Conservation (phyloP, 2,329 filamentous ascomycete genomes). For the Ceratocystis smalleyi region DNA sequence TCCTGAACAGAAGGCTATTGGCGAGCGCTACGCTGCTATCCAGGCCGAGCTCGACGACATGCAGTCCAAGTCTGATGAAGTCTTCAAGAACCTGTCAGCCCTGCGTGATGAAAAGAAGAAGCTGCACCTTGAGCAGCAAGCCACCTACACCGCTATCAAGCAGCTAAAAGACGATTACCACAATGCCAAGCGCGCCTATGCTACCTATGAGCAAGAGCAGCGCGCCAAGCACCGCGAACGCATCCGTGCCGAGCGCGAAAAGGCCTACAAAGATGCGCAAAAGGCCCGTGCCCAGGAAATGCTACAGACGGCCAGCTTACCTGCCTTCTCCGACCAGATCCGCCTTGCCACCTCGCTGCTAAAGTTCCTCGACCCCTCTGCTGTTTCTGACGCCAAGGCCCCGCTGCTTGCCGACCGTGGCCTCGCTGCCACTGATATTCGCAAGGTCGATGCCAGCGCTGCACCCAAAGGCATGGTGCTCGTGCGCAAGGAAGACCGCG, state of each 20-base stretch:
- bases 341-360: slow-evolving; percentile 75
- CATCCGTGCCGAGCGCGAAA: slow-evolving; percentile 65
- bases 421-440: slow-evolving; percentile 62
- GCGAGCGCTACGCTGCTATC: slow-evolving; percentile 70
- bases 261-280: slow-evolving; percentile 53
- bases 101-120: slow-evolving; percentile 76
- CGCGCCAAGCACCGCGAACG: slow-evolving; percentile 63
- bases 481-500: slow-evolving; percentile 70
- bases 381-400: slow-evolving; percentile 48
- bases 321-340: slow-evolving; percentile 86
- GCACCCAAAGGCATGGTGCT: slow-evolving; percentile 66
- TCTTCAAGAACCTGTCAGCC: slow-evolving; percentile 71
- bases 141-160: slow-evolving; percentile 67
- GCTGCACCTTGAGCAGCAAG: slow-evolving; percentile 71
- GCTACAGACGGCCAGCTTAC: slow-evolving; percentile 67
- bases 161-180: slow-evolving; percentile 85
- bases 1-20: slow-evolving; percentile 75
- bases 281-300: slow-evolving; percentile 61
- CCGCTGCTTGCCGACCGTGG: slow-evolving; percentile 50
- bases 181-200: slow-evolving; percentile 63
- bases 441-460: slow-evolving; percentile 63
- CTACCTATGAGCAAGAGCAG: slow-evolving; percentile 69
- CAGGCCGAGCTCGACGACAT: slow-evolving; percentile 78
- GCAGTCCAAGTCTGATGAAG: slow-evolving; percentile 82
- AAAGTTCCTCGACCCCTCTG: slow-evolving; percentile 72